Conservation (phyloP, 2,329 filamentous ascomycete genomes). For the Gliomastix tumulicola region DNA sequence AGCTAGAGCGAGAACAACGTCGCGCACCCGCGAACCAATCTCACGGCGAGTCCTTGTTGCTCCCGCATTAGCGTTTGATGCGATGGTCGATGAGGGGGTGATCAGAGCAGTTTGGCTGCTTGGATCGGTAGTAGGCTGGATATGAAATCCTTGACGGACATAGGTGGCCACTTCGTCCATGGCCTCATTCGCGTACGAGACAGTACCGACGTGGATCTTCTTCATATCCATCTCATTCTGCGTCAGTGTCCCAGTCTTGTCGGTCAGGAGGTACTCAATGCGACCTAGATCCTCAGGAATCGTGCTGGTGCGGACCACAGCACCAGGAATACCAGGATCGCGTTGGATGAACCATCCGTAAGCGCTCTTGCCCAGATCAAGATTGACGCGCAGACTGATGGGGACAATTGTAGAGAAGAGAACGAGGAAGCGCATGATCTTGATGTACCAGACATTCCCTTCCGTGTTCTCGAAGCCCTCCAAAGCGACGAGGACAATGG, state of each 20-base stretch:
- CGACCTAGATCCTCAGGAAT: slow-evolving; percentile 94
- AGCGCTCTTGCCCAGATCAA: slow-evolving; percentile 94
- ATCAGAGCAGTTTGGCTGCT: slow-evolving; percentile 48
- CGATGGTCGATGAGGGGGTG: slow-evolving; percentile 68
- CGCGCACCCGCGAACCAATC: slow-evolving; percentile 86
- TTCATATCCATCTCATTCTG: slow-evolving; percentile 99
- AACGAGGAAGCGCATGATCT: slow-evolving; percentile 96
- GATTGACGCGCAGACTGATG: slow-evolving; percentile 90
- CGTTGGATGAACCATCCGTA: slow-evolving; percentile 95
- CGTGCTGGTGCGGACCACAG: slow-evolving; percentile 91
- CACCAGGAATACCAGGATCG: slow-evolving; percentile 82
- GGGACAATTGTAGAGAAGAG: slow-evolving; percentile 99
- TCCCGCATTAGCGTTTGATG: slow-evolving; percentile 49
- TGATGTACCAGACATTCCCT: slow-evolving; percentile 79
- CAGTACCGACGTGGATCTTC: slow-evolving; percentile 96
- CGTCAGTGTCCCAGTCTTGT: slow-evolving; percentile 97
- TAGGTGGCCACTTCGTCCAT: slow-evolving; percentile 96
- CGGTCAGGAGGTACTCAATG: slow-evolving; percentile 92
- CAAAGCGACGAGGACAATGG: slow-evolving; percentile 79
- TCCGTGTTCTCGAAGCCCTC: slow-evolving; percentile 69
- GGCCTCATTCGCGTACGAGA: slow-evolving; percentile 95
- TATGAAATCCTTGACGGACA: slow-evolving; percentile 73
- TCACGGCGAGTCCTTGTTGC: slow-evolving; percentile 84
- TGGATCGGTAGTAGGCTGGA: slow-evolving; percentile 36
- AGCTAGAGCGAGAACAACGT: slow-evolving; percentile 85